Evolutionary conservation across 106 monocot species (phyloP), one percentile per base, ranked within the genome.

Genomic region (Dioscorea dumetorum): DNA sequence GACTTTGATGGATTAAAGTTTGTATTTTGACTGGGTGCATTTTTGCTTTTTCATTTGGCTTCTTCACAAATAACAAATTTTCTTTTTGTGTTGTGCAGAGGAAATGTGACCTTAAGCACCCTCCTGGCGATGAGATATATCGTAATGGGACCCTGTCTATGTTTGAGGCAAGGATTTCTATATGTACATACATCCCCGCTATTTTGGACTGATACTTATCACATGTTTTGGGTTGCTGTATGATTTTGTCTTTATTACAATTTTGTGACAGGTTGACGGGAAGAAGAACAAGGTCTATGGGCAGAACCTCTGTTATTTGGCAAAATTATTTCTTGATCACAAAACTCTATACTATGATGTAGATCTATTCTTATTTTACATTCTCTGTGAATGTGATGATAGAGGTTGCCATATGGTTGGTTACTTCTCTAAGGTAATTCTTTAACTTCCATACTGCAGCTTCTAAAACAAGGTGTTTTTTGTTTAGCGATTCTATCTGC

Each of bases 241-340:
- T 57, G 33, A 15, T 60, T 28, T 28, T 52, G 19, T 15, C 24
- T 69, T 24, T 21, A 61, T 71, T 33, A 12, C 21, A 41, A 41
- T 31, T 48, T 64, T 74, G 2, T 48, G 57, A 66, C 84, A 97
- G 95, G 95, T 97, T 70, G 95, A 97, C 80, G 95, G 95, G 62
- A 97, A 97, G 78, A 97, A 97, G 80, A 97, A 97, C 73, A 97
- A 97, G 71, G 95, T 97, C 52, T 97, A 97, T 67, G 88, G 84
- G 33, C 95, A 97, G 49, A 97, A 97, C 76, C 81, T 97, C 32
- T 97, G 95, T 72, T 97, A 97, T 68, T 71, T 97, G 77, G 95
- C 95, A 18, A 97, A 97, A 80, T 71, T 97, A 58, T 97, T 97
- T 83, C 91, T 97, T 54, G 95, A 97, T 70, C 95, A 97, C 77